phyloP scores from a whole-genome alignment of 768 basidiomycete genomes.

The Lactarius akahatsu region DNA sequence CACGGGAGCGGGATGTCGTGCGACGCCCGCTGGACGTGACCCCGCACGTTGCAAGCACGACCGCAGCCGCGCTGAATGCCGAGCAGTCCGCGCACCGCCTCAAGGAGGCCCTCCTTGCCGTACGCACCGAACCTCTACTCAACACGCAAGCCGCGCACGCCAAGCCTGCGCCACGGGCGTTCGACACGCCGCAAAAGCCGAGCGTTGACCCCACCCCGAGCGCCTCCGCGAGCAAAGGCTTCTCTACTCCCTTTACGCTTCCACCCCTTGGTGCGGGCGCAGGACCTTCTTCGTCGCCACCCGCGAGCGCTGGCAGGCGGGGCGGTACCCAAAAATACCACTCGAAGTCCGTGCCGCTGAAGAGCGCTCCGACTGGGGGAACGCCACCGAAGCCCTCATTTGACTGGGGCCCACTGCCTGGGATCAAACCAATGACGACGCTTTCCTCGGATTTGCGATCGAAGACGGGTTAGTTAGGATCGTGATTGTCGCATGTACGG shows the following conservation, averaged over 20 bases:
- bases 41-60: constrained; percentile 67
- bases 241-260: constrained; percentile 17
- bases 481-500: not conserved
- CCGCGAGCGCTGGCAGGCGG: constrained; percentile 11
- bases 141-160: constrained; percentile 50
- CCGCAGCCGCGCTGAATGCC: constrained; percentile 79
- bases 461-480: constrained; percentile 7
- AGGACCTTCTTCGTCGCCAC: constrained; percentile 25
- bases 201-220: constrained; percentile 7
- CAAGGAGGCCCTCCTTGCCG: constrained; percentile 62
- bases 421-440: constrained; percentile 26
- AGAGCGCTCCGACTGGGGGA: constrained; percentile 31
- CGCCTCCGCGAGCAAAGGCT: not conserved
- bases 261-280: constrained; percentile 2
- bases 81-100: constrained; percentile 71
- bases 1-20: constrained; percentile 18
- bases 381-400: constrained; percentile 37
- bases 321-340: constrained; percentile 36
- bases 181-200: constrained; percentile 24
- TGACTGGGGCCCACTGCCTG: constrained; percentile 63
- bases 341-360: constrained; percentile 37
- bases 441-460: constrained; percentile 26
- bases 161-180: constrained; percentile 34
- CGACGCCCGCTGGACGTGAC: constrained; percentile 39
- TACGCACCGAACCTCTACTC: constrained; percentile 62